Base-by-base conservation (phyloP, 768 basidiomycete genomes). In the Holtermannia corniformis region DNA sequence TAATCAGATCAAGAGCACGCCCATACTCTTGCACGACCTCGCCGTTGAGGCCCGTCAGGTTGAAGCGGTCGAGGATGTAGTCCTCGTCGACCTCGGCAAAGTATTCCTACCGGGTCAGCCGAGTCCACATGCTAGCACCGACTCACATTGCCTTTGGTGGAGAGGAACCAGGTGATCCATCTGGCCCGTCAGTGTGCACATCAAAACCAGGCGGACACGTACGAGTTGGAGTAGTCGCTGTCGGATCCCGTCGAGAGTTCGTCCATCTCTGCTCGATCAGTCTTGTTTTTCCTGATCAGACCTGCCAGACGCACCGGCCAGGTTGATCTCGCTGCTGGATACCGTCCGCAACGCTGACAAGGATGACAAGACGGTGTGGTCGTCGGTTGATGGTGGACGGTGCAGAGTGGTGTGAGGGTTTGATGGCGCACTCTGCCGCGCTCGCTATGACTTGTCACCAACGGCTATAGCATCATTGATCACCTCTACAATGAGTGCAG, bases 1-100 rank as follows among this genome's bases (percentile, higher is more conserved):
- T 95, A 51, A 99, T 96, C 52, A 99, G 78, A 70, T 97, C 92
- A 48, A 97, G 76, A 0, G 95, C 95, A 63, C 93, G 85, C 0
- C 85, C 74, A 65, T 99, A 99, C 74, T 95, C 91, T 56, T 89
- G 80, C 4, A 96, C 89, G 23, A 73, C 67, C 72, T 97, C 95
- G 60, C 86, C 80, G 67, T 91, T 93, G 71, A 99, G 75, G 4
- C 95, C 95, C 4, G 95, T 99, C 37, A 99, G 78, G 75, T 99
- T 99, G 77, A 99, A 99, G 70, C 97, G 89, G 75, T 99, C 95
- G 72, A 97, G 90, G 72, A 99, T 97, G 74, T 97, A 99, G 71
- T 99, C 95, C 70, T 95, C 92, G 54, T 88, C 84, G 44, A 96
- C 92, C 76, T 95, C 92, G 73, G 89, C 92, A 71, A 95, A 96